Evolutionary conservation across 768 basidiomycete genomes (phyloP).

Genomic region (Collybia sp.): DNA sequence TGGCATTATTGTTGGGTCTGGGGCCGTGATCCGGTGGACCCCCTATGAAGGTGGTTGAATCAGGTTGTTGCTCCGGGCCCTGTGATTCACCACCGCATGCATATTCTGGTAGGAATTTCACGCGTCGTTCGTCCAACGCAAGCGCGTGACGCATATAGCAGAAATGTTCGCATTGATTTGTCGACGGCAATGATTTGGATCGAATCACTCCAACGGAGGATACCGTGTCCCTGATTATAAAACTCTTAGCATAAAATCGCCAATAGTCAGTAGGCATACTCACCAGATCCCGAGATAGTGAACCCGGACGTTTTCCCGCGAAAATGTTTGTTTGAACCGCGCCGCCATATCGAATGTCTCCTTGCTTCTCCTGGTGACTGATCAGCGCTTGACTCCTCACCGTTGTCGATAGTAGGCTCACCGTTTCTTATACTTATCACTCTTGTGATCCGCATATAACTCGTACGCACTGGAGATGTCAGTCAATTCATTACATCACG

Average conservation of each 20-base stretch:
- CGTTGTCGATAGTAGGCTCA: not conserved
- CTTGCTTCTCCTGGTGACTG: not conserved
- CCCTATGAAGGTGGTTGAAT: no score
- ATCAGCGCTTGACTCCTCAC: not conserved
- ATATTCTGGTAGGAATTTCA: constrained; percentile 43
- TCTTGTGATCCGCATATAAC: constrained; percentile 18
- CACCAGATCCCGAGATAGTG: constrained; percentile 45
- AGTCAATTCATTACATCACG: not conserved
- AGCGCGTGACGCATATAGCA: constrained; percentile 42
- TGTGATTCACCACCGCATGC: constrained; percentile 15
- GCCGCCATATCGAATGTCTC: constrained; percentile 1
- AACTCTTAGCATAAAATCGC: not conserved
- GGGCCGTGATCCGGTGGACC: no score
- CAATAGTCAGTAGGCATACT: not conserved
- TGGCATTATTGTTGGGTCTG: not conserved
- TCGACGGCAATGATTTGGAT: constrained; percentile 23
- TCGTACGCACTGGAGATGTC: constrained; percentile 26
- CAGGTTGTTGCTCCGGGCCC: not conserved
- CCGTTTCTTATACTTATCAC: not conserved
- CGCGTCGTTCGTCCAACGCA: constrained; percentile 41
- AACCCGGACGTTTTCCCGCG: constrained; percentile 21
- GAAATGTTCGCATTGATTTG: constrained; percentile 23
- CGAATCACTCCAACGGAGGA: constrained; percentile 37
- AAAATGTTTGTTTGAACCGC: constrained; percentile 15
- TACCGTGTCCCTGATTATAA: constrained; percentile 36